phyloP scores from a whole-genome alignment of 257 asterid genomes.

The Nemophila menziesii region DNA sequence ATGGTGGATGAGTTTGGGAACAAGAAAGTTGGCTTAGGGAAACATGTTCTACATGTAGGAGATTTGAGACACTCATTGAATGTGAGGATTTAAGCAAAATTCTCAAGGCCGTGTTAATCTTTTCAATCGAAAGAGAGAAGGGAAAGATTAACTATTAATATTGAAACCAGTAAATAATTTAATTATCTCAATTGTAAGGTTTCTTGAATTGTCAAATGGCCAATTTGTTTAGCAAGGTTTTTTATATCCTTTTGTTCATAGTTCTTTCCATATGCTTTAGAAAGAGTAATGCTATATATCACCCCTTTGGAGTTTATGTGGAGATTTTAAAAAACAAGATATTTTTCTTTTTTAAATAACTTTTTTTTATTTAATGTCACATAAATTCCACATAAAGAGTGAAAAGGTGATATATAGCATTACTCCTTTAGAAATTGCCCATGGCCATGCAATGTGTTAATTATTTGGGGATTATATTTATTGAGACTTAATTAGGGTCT shows the following conservation, averaged over 20 bases:
- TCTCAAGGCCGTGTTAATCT: conserved; percentile 3
- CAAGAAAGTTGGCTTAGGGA: conserved; percentile 37
- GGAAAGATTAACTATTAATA: not conserved
- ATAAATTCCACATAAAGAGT: too few species aligned
- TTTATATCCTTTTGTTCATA: not conserved
- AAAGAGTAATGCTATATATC: not conserved
- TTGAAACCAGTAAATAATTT: not conserved
- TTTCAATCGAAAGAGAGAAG: conserved; percentile 6
- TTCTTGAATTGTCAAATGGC: conserved; percentile 13
- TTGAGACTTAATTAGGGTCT: too few species aligned
- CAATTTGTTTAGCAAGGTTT: conserved; percentile 1
- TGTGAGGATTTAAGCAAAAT: conserved; percentile 26
- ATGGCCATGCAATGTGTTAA: too few species aligned
- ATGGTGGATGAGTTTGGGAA: conserved; percentile 41
- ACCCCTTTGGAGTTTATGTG: not conserved
- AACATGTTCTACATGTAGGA: conserved; percentile 45
- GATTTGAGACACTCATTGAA: conserved; percentile 38
- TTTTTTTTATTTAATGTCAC: too few species aligned
- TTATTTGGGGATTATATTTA: too few species aligned
- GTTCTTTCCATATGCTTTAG: not conserved
- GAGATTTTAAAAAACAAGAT: too few species aligned
- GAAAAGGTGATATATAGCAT: too few species aligned
- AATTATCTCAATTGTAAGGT: conserved; percentile 13
- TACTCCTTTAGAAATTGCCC: too few species aligned
- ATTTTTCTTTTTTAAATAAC: too few species aligned